Evolutionary conservation across 2,329 filamentous ascomycete species (phyloP).

Genomic region (Hymenoscyphus fructigenus): DNA sequence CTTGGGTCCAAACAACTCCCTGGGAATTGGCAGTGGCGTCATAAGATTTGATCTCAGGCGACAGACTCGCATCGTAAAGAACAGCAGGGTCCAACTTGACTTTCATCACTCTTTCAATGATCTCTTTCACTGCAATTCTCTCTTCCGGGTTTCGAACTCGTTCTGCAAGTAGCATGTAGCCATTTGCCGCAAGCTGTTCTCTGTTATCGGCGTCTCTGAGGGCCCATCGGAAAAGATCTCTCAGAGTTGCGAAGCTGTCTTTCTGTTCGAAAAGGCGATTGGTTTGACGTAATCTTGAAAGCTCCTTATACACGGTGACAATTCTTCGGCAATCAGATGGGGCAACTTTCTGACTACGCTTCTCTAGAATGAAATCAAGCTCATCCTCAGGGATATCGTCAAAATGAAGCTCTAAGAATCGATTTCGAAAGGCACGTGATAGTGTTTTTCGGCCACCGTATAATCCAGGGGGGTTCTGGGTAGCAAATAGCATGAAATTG

Average conservation of each 20-base stretch:
- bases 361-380: conserved; percentile 84
- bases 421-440: conserved; percentile 91
- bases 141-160: conserved; percentile 91
- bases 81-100: conserved; percentile 72
- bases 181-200: conserved; percentile 85
- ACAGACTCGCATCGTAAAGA: conserved; percentile 66
- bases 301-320: conserved; percentile 88
- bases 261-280: conserved; percentile 94
- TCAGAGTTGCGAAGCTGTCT: conserved; percentile 91
- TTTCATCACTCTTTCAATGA: conserved; percentile 90
- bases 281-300: conserved; percentile 86
- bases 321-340: conserved; percentile 90
- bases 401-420: conserved; percentile 95
- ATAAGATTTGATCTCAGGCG: conserved; percentile 55
- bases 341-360: conserved; percentile 80
- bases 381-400: conserved; percentile 97
- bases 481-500: conserved; percentile 97
- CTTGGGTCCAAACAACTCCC: conserved; percentile 87
- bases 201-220: conserved; percentile 79
- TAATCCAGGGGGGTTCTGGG: conserved; percentile 91
- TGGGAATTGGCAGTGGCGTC: conserved; percentile 51
- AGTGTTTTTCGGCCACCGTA: conserved; percentile 94
- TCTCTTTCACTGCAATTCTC: conserved; percentile 75
- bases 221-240: conserved; percentile 96
- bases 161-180: conserved; percentile 94